Evolutionary conservation across 2,329 filamentous ascomycete genomes (phyloP).

Genomic region (Tolypocladium pustulatum): DNA sequence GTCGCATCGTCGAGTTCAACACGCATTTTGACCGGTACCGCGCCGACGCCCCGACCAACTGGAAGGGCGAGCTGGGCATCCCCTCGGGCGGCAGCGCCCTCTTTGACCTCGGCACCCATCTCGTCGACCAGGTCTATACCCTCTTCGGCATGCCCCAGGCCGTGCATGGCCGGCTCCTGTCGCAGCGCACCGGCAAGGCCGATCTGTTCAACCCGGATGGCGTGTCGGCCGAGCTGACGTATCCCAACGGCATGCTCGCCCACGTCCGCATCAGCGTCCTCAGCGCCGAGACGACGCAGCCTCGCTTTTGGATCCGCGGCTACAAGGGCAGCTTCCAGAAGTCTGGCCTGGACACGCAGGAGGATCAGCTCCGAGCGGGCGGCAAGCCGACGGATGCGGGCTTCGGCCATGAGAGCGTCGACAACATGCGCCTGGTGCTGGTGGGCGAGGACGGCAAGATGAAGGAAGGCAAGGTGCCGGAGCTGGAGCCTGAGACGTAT

Average conservation of each 20-base stretch:
- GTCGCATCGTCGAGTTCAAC: conserved; percentile 67
- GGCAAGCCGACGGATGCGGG: conserved; percentile 47
- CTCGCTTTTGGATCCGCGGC: conserved; percentile 69
- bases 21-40: conserved; percentile 73
- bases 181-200: conserved; percentile 43
- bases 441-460: conserved; percentile 40
- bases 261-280: conserved; percentile 60
- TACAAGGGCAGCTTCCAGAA: conserved; percentile 68
- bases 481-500: conserved; percentile 57
- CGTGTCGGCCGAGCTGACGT: conserved; percentile 55
- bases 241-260: conserved; percentile 51
- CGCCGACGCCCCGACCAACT: conserved; percentile 45
- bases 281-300: conserved; percentile 57
- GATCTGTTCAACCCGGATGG: conserved; percentile 44
- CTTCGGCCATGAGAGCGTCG: conserved; percentile 55
- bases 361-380: conserved; percentile 60
- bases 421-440: conserved; percentile 48
- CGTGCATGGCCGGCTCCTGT: conserved; percentile 59
- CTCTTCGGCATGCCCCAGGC: conserved; percentile 59
- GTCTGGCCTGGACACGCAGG: conserved; percentile 59
- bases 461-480: conserved; percentile 39
- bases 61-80: conserved; percentile 55
- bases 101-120: conserved; percentile 66
- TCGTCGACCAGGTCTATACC: conserved; percentile 64
- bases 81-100: conserved; percentile 54